Base-by-base conservation (phyloP, 352 stramenopile genomes). In the Globisporangium spiculum region DNA sequence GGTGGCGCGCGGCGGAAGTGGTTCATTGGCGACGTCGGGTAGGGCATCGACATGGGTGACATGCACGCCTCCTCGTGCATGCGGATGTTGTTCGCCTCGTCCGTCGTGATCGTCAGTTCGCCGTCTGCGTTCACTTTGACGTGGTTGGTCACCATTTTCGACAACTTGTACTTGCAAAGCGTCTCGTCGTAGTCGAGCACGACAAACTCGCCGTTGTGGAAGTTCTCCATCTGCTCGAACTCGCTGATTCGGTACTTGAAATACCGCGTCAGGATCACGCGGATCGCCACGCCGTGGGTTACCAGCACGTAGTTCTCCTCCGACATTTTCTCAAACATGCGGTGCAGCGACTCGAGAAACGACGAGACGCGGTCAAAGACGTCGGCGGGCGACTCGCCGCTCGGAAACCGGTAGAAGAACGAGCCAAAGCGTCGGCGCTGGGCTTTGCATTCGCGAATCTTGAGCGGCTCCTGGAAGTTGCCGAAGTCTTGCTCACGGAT, bases 401-500 rank as follows among this genome's bases (percentile, higher is more conserved):
- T 94, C 22, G 90, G 89, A 60, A 96, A 96, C 1, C 90, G 71
- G 70, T 95, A 97, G 74, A 96, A 97, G 66, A 97, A 97, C 27
- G 83, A 88, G 20, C 89, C 88, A 70, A 94, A 96, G 38, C 79
- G 83, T 27, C 80, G 81, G 4, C 86, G 83, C 60, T 94, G 84
- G 16, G 76, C 64, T 64, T 96, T 94, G 76, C 82, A 93, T 59
- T 96, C 82, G 18, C 85, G 82, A 68, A 96, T 94, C 54, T 91
- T 90, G 32, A 83, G 65, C 4, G 86, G 86, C 6, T 96, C 84
- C 58, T 96, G 89, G 71, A 96, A 96, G 63, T 97, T 97, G 63
- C 88, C 90, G 80, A 96, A 97, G 64, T 97, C 88, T 67, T 97
- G 90, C 58, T 97, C 90, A 14, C 88, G 82, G 57, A 97, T 95